Percentiles rank a stretch among this genome's conserved stretches.
phyloP scores from a whole-genome alignment of 257 asterid genomes.

The Mitragyna speciosa region DNA sequence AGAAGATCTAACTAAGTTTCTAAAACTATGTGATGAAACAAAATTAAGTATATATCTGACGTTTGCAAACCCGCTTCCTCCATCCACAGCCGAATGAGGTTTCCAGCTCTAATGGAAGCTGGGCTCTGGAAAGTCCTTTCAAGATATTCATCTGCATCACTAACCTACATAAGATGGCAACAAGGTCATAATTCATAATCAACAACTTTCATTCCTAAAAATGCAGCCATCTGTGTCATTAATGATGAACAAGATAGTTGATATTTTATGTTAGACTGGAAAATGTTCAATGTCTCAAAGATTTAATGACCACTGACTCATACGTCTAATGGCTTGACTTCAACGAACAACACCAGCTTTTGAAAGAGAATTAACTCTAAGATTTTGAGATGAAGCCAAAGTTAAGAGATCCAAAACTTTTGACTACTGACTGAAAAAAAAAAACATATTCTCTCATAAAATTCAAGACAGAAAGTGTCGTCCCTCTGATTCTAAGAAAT shows the following conservation, averaged over 20 bases:
- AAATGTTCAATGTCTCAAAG: not conserved
- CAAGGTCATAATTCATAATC: not conserved
- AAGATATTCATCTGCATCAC: slow-evolving; percentile 80
- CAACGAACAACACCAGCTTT: too few relatives aligned
- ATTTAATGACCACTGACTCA: not conserved
- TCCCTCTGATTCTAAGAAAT: not conserved
- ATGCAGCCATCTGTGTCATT: not conserved
- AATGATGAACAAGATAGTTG: not conserved
- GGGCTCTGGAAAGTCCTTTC: slow-evolving; percentile 96
- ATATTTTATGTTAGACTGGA: not conserved
- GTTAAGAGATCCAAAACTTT: not conserved
- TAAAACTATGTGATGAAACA: slow-evolving; percentile 2
- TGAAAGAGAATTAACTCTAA: not conserved
- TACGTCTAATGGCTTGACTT: too few relatives aligned
- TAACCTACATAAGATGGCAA: slow-evolving; percentile 55
- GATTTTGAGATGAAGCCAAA: not conserved
- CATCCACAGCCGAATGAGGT: slow-evolving; percentile 77
- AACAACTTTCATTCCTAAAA: not conserved
- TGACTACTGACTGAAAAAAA: not conserved
- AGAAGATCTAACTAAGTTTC: slow-evolving; percentile 19
- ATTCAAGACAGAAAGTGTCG: not conserved
- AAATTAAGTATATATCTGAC: slow-evolving; percentile 40
- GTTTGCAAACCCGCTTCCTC: slow-evolving; percentile 91
- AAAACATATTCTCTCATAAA: not conserved
- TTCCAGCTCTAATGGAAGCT: slow-evolving; percentile 75